Evolutionary conservation across 305 asterid species (phyloP), one percentile per base, ranked within the genome.

Genomic region (Rubia peregrina): DNA sequence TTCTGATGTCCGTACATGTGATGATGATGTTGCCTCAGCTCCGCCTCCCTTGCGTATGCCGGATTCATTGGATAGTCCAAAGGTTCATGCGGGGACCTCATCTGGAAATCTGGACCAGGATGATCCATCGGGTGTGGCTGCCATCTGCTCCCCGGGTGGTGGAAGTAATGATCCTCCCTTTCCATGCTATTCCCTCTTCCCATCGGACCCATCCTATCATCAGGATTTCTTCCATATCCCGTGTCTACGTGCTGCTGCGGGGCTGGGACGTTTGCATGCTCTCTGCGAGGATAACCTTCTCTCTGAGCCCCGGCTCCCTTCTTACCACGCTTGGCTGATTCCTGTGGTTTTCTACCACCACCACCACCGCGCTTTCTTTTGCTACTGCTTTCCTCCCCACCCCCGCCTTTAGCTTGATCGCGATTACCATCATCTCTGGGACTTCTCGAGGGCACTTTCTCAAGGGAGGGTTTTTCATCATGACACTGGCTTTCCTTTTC

Each of bases 61-160:
- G 81, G 65, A 68, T 70, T 69, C 67, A 13, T 44, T 24, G 62
- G 80, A 63, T 70, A 56, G 17, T 79, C 83, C 67, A 78, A 71
- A 9, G 30, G 83, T 33, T 81, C 88, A 43, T 53, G 46, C 6
- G 79, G 38, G 67, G 51, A 55, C 65, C 79, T 68, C 9, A 73
- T 65, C 53, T 78, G 78, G 69, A 67, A 79, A 61, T 77, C 77
- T 33, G 79, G 71, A 33, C 67, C 73, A 16, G 86, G 81, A 69
- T 64, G 9, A 40, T 79, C 68, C 24, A 70, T 61, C 44, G 61
- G 41, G 42, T 59, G 61, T 33, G 38, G 38, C 17, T 73, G 22
- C 72, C 73, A 79, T 62, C 80, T 75, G 64, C 73, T 69, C 36
- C 59, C 77, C 38, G 5, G 38, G 38, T 33, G 43, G 43, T 22